Percentiles rank a stretch among this genome's conserved stretches.
These are phyloP conservation scores for Hibiscus mutabilis DNA, from an alignment of 345 rosid species.

Conservation along the genomic window DNA sequence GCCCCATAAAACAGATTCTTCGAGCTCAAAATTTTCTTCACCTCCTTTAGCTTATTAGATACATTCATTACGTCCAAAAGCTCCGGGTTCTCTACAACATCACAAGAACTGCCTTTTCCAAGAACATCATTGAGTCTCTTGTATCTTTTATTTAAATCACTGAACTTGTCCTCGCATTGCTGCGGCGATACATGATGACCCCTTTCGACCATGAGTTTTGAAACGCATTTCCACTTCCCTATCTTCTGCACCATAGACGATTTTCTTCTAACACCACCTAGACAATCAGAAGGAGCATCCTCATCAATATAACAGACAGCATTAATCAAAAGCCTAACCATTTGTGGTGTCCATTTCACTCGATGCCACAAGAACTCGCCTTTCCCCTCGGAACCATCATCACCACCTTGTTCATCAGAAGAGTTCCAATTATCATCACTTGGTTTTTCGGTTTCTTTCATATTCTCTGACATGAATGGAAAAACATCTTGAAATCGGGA, in stretches of 20 bases:
- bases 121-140: slow-evolving; percentile 23
- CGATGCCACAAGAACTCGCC: slow-evolving; percentile 11
- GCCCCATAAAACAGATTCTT: slow-evolving; percentile 21
- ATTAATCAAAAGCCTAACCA: slow-evolving; percentile 23
- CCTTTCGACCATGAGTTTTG: slow-evolving; percentile 17
- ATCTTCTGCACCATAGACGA: slow-evolving; percentile 10
- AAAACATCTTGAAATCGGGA: slow-evolving; percentile 2
- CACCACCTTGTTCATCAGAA: neutral
- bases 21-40: slow-evolving; percentile 20
- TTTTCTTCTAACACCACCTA: slow-evolving; percentile 1
- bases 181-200: slow-evolving; percentile 23
- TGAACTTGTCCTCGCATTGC: slow-evolving; percentile 33
- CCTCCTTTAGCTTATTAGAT: slow-evolving; percentile 14
- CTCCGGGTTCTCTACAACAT: slow-evolving; percentile 20
- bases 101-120: slow-evolving; percentile 18
- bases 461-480: neutral
- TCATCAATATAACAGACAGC: slow-evolving; percentile 19
- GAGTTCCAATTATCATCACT: neutral
- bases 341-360: slow-evolving; percentile 19
- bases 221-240: slow-evolving; percentile 27
- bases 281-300: slow-evolving; percentile 8
- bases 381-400: slow-evolving; percentile 4
- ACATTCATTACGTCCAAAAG: slow-evolving; percentile 15
- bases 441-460: slow-evolving; percentile 7
- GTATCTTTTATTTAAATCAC: slow-evolving; percentile 20